These are phyloP conservation scores for Hypericum androsaemum DNA, from an alignment of 345 rosid genomes.

Conservation along the genomic window DNA sequence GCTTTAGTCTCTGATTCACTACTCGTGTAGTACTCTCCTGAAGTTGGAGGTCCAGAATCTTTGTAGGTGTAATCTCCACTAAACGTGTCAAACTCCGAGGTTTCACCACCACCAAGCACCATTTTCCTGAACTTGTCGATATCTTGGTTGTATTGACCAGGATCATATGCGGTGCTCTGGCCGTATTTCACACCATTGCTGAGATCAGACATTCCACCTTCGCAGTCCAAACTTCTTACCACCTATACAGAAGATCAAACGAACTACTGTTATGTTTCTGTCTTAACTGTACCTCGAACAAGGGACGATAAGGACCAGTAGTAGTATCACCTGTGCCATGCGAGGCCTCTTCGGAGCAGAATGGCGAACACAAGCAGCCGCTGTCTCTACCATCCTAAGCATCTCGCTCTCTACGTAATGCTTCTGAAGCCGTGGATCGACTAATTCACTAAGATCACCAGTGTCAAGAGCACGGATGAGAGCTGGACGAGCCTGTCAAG, in stretches of 20 bases:
- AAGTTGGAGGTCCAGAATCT: slow-evolving; percentile 19
- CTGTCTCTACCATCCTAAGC: slow-evolving; percentile 77
- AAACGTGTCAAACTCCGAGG: slow-evolving; percentile 37
- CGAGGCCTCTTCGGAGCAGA: slow-evolving; percentile 88
- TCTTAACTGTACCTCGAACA: neutral
- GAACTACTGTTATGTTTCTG: too few relatives aligned
- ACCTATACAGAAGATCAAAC: slow-evolving; percentile 31
- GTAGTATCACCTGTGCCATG: slow-evolving; percentile 60
- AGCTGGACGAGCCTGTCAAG: slow-evolving; percentile 66
- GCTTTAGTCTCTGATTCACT: slow-evolving; percentile 47
- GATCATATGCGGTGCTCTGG: slow-evolving; percentile 58
- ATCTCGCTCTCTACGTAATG: slow-evolving; percentile 65
- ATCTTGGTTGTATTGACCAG: slow-evolving; percentile 66
- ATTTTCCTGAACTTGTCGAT: slow-evolving; percentile 51
- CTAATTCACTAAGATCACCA: slow-evolving; percentile 50
- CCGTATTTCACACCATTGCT: slow-evolving; percentile 68
- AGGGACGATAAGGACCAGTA: neutral
- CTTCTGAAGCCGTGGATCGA: slow-evolving; percentile 63
- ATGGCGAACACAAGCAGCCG: slow-evolving; percentile 93
- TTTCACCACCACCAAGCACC: slow-evolving; percentile 48
- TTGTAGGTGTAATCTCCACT: slow-evolving; percentile 49
- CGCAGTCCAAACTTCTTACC: slow-evolving; percentile 70
- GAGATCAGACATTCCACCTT: slow-evolving; percentile 64
- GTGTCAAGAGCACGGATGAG: slow-evolving; percentile 66
- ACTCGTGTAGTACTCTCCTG: slow-evolving; percentile 41